Evolutionary conservation across 2,329 filamentous ascomycete genomes (phyloP), one percentile per base, ranked within the genome.

Genomic region (Leptodontidium sp.): DNA sequence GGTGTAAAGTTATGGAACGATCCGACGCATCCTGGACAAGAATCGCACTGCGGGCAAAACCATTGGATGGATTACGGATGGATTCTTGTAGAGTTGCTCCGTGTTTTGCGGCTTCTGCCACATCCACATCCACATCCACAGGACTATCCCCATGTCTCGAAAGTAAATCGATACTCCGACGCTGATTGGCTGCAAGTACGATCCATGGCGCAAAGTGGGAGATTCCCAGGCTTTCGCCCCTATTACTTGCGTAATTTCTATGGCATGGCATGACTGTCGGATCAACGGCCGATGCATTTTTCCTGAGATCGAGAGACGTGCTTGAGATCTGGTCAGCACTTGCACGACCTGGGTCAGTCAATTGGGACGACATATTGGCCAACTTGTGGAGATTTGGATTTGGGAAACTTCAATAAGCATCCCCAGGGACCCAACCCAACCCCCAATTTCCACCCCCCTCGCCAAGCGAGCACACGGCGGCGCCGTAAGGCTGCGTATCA

Each of bases 181-280:
- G 6, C 35, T 63, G 45, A 68, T 68, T 68, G 58, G 67, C 53
- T 61, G 8, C 57, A 35, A 45, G 32, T 68, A 55, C 49, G 62
- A 64, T 49, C 26, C 21, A 7, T 61, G 14, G 43, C 26, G 58
- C 14, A 12, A 32, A 32, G 49, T 32, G 26, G 38, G 35, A 59
- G 5, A n/a, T 59, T 24, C 11, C 11, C 2, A 26, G 32, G 32
- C 35, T 61, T 29, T 61, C 52, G 57, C 61, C 61, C 66, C 66
- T 65, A 43, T 45, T 61, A 50, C 45, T 55, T 61, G 66, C 66
- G 61, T 55, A 61, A 64, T 47, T 35, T 62, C 35, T 9, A 32
- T 38, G 40, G 32, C 29, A 32, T 26, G 32, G 32, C 14, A 57
- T 57, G 32, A 57, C 8, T n/a, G 43, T 59, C 47, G 45, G 61